Conservation (phyloP, 768 basidiomycete species). For the Cubamyces sp. region DNA sequence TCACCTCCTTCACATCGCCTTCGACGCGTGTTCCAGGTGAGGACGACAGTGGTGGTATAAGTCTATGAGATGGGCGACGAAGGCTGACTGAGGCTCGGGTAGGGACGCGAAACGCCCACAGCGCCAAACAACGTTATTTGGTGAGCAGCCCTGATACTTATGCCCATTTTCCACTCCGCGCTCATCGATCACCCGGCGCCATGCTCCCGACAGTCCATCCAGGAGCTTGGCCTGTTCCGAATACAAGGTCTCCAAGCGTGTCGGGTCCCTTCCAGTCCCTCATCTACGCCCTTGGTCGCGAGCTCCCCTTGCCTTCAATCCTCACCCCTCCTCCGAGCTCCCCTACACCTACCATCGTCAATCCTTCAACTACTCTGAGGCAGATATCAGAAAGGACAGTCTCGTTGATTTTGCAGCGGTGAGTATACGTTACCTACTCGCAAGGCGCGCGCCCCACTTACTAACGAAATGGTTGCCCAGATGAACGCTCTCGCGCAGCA, state of each 20-base stretch:
- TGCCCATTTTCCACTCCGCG: slow-evolving; percentile 8
- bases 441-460: no score
- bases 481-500: background rate
- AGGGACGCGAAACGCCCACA: slow-evolving; percentile 19
- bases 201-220: slow-evolving; percentile 16
- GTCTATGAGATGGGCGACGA: background rate
- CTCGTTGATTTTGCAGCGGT: no score
- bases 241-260: slow-evolving; percentile 12
- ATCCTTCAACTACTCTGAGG: no score
- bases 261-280: background rate
- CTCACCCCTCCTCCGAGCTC: background rate
- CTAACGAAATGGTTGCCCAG: background rate
- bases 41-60: slow-evolving; percentile 3
- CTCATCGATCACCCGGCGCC: slow-evolving; percentile 16
- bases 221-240: slow-evolving; percentile 1
- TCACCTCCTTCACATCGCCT: background rate
- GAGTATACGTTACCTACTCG: no score
- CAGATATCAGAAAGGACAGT: no score
- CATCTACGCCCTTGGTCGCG: background rate
- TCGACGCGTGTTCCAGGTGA: background rate
- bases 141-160: slow-evolving; percentile 10
- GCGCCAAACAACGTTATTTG: slow-evolving; percentile 20
- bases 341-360: background rate
- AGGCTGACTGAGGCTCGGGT: slow-evolving; percentile 5
- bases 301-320: background rate